Conservation (phyloP, 805 yeast species). For the Saccharomyces paradoxus region DNA sequence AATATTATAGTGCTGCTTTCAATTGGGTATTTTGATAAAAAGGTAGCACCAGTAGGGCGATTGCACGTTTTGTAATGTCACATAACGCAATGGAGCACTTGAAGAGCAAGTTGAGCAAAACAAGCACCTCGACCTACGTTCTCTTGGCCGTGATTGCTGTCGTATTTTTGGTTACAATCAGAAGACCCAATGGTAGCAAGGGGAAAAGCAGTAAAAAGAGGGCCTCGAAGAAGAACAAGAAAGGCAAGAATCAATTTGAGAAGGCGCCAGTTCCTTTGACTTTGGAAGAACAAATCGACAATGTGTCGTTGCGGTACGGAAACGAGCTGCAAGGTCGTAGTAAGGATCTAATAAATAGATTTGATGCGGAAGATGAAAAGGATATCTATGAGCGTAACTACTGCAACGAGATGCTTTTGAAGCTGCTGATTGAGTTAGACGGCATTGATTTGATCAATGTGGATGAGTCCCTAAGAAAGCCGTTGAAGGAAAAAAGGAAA, state of each 20-base stretch:
- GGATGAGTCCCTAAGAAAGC: constrained; percentile 37
- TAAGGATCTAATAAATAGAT: constrained; percentile 13
- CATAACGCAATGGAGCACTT: not conserved
- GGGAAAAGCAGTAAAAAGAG: constrained; percentile 4
- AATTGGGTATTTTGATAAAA: not conserved
- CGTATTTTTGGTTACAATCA: not conserved
- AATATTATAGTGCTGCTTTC: not conserved
- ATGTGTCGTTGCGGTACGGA: constrained; percentile 19
- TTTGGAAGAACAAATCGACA: constrained; percentile 21
- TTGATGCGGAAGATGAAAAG: constrained; percentile 20
- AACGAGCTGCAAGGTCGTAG: constrained; percentile 23
- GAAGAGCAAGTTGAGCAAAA: not conserved
- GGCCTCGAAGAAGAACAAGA: constrained; percentile 4
- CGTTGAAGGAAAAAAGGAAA: constrained; percentile 51
- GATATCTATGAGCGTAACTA: constrained; percentile 43
- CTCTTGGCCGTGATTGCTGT: not conserved
- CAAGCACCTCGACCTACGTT: not conserved
- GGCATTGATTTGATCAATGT: constrained; percentile 40
- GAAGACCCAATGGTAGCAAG: not conserved
- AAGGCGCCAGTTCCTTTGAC: constrained; percentile 17
- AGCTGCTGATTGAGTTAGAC: constrained; percentile 59
- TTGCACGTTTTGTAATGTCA: not conserved
- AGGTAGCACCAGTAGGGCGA: not conserved
- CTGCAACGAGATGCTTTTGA: constrained; percentile 60
- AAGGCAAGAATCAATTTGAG: constrained; percentile 2